Conservation (phyloP, 176 grass and related monocot species). For the Oryza longistaminata region DNA sequence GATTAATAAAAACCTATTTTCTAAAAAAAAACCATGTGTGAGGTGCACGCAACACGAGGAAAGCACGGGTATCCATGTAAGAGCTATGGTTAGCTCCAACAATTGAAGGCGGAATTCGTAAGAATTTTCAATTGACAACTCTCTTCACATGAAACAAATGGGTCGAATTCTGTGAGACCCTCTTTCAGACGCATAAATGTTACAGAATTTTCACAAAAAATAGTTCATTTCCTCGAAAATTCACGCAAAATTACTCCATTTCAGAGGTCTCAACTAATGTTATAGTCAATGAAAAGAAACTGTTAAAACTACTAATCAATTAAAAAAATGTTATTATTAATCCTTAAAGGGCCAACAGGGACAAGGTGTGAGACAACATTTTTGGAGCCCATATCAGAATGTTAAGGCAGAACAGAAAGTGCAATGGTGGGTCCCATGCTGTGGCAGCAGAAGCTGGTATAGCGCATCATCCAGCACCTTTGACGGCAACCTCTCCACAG, state of each 20-base stretch:
- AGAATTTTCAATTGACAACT: neutral
- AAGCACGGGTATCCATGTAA: no score
- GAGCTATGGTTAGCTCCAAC: no score
- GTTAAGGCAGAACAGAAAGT: slow-evolving; percentile 4
- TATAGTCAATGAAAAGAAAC: neutral
- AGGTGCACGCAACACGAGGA: no score
- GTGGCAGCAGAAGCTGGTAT: neutral
- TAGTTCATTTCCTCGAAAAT: neutral
- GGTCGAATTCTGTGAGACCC: neutral
- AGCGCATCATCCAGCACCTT: neutral
- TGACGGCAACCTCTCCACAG: slow-evolving; percentile 12
- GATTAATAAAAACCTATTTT: no score
- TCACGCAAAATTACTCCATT: no score
- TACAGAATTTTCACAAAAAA: neutral
- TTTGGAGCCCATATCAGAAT: neutral
- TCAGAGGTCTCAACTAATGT: neutral
- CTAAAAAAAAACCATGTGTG: no score
- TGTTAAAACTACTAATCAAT: neutral
- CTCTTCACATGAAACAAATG: neutral
- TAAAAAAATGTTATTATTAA: neutral
- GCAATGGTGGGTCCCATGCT: neutral
- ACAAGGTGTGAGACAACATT: no score
- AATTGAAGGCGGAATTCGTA: no score
- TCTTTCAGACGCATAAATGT: neutral
- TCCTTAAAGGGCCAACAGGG: neutral